Base-by-base conservation (phyloP, 2,329 filamentous ascomycete species). In the Beauveria brongniartii region DNA sequence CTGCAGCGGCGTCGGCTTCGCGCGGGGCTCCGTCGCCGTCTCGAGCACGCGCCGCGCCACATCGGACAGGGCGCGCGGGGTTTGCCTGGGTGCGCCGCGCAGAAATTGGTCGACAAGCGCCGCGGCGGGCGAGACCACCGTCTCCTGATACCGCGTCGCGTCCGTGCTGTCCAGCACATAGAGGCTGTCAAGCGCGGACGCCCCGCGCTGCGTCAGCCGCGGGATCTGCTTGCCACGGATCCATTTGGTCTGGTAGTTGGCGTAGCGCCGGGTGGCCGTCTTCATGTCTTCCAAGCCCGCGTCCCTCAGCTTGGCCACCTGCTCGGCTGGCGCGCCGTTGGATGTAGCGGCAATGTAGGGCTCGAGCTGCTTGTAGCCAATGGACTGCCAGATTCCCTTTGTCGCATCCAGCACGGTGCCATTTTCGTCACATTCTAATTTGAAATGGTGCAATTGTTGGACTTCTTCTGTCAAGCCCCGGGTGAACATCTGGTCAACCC, bases 311-410 rank as follows among this genome's bases (percentile, higher is more conserved):
- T 77, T 77, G 22, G 82, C 78, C 1, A 89, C 73, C 4, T 82
- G 77, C 7, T 65, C 66, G 30, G 63, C 58, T 0, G 66, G 66
- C 37, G 72, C 63, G 65, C 74, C 67, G 16, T 78, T 63, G 7
- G 50, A 26, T 1, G 44, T 9, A 1, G 82, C 81, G 2, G 75
- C 67, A 26, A 92, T 75, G 68, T 92, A 96, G 0, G 84, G 80
- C 61, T 89, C 82, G 69, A 97, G 89, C 70, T 99, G 91, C 71
- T 95, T 97, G 74, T 92, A 97, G 1, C 94, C 94, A 64, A 99
- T 99, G 1, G 92, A 94, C 58, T 96, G 89, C 92, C 93, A 99
- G 48, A 99, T 95, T 0, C 94, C 95, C 58, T 87, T 85, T 1
- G 84, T 89, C 65, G 85, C 81, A 69, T 97, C 91, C 2, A 94